Percentiles rank a stretch among this genome's conserved stretches.
Evolutionary conservation across 108 stramenopile species (phyloP).

Genomic region (Skeletonema marinoi): DNA sequence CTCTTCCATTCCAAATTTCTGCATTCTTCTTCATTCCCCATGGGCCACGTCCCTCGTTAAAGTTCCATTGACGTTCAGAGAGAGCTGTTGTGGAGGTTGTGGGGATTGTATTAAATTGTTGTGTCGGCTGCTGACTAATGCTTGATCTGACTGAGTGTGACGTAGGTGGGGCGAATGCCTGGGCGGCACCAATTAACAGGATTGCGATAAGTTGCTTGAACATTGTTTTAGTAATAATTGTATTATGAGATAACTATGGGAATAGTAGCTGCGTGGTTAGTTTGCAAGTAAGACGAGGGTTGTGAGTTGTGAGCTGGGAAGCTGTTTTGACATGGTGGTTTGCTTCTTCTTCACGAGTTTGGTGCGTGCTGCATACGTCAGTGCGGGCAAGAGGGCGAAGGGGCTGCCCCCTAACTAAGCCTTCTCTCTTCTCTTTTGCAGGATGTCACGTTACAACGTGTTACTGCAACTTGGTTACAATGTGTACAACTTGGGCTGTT

Average conservation of each 20-base stretch:
- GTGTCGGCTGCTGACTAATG: constrained; percentile 1
- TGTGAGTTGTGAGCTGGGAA: too few relatives aligned
- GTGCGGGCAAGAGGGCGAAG: too few relatives aligned
- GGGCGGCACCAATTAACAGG: constrained; percentile 2
- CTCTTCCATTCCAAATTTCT: constrained; percentile 92
- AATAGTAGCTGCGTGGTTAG: too few relatives aligned
- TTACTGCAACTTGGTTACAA: too few relatives aligned
- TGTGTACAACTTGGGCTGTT: too few relatives aligned
- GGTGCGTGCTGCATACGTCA: too few relatives aligned
- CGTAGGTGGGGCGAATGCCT: constrained; percentile 14
- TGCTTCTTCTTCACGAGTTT: too few relatives aligned
- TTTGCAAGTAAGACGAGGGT: too few relatives aligned
- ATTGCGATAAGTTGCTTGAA: not conserved
- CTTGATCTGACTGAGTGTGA: not conserved
- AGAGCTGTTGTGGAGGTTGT: constrained; percentile 44
- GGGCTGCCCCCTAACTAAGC: too few relatives aligned
- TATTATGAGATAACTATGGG: not conserved
- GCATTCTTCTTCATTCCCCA: constrained; percentile 89
- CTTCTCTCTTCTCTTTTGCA: too few relatives aligned
- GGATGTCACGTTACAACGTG: too few relatives aligned
- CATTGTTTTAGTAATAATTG: not conserved
- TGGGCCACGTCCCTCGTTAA: constrained; percentile 84
- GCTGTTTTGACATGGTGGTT: too few relatives aligned
- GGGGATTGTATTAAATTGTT: not conserved
- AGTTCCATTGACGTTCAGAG: constrained; percentile 85